phyloP scores from a whole-genome alignment of 2,329 filamentous ascomycete species.

The Microdochium nivale region DNA sequence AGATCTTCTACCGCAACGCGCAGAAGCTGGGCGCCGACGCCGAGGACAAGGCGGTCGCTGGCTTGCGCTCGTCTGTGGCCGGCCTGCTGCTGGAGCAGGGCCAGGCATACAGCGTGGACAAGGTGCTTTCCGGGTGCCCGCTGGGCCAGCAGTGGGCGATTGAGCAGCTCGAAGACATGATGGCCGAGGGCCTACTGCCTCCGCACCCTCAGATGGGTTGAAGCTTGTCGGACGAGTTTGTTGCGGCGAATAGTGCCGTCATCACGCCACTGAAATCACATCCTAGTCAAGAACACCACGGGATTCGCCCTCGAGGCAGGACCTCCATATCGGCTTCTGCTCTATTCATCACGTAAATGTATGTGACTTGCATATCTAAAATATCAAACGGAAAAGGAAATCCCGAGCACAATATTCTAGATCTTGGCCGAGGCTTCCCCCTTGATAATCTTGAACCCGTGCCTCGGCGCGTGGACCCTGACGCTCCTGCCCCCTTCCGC shows the following conservation, averaged over 20 bases:
- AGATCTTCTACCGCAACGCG: constrained; percentile 22
- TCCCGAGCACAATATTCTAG: not conserved
- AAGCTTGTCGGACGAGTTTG: not conserved
- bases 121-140: constrained; percentile 5
- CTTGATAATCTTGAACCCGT: constrained; percentile 43
- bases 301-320: too few relatives aligned
- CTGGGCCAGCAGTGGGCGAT: constrained; percentile 10
- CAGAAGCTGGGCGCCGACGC: constrained; percentile 10
- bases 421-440: constrained; percentile 16
- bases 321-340: too few relatives aligned
- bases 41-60: constrained; percentile 10
- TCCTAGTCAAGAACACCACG: too few relatives aligned
- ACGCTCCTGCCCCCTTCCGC: constrained; percentile 26
- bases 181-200: constrained; percentile 8
- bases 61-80: constrained; percentile 8
- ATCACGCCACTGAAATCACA: too few relatives aligned
- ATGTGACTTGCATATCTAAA: too few relatives aligned
- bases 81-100: constrained; percentile 6
- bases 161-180: constrained; percentile 14
- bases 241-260: too few relatives aligned
- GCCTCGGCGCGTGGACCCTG: constrained; percentile 52
- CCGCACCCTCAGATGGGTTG: not conserved
- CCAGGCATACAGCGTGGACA: constrained; percentile 3
- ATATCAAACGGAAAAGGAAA: constrained; percentile 1
- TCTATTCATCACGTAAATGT: too few relatives aligned